Evolutionary conservation across 169 alveolate species (phyloP).

Genomic region (Cryptosporidium felis): DNA sequence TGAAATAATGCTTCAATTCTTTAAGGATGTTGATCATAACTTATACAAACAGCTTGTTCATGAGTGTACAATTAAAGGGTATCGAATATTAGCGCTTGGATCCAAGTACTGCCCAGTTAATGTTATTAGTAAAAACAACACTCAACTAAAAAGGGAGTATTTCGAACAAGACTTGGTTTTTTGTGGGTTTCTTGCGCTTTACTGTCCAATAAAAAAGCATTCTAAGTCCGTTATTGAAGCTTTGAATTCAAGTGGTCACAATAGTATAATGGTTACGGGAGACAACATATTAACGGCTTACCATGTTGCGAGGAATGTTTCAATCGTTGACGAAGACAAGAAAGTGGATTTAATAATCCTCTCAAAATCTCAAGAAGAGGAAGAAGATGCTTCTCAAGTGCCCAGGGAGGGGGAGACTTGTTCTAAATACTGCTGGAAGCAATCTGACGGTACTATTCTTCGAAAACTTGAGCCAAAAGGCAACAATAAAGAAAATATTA

Average conservation of each 20-base stretch:
- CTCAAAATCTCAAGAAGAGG: slow-evolving; percentile 77
- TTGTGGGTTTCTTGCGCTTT: slow-evolving; percentile 93
- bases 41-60: slow-evolving; percentile 3
- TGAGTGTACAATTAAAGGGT: slow-evolving; percentile 46
- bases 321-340: slow-evolving; percentile 64
- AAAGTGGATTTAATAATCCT: slow-evolving; percentile 73
- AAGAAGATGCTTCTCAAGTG: slow-evolving; percentile 49
- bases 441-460: slow-evolving; percentile 71
- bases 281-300: slow-evolving; percentile 97
- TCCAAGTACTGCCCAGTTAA: background rate
- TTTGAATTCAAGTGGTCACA: slow-evolving; percentile 84
- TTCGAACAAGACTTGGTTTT: slow-evolving; percentile 90
- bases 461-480: slow-evolving; percentile 51
- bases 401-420: slow-evolving; percentile 10
- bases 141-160: slow-evolving; percentile 83
- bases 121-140: background rate
- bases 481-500: slow-evolving; percentile 14
- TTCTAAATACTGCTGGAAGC: slow-evolving; percentile 46
- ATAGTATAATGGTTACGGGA: slow-evolving; percentile 95
- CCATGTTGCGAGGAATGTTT: slow-evolving; percentile 90
- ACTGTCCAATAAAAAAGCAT: slow-evolving; percentile 92
- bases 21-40: background rate
- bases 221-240: slow-evolving; percentile 86
- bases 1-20: slow-evolving; percentile 36
- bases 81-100: slow-evolving; percentile 51